These are phyloP conservation scores for Kodamaea restingae DNA, from an alignment of 805 yeast genomes.

Conservation along the genomic window DNA sequence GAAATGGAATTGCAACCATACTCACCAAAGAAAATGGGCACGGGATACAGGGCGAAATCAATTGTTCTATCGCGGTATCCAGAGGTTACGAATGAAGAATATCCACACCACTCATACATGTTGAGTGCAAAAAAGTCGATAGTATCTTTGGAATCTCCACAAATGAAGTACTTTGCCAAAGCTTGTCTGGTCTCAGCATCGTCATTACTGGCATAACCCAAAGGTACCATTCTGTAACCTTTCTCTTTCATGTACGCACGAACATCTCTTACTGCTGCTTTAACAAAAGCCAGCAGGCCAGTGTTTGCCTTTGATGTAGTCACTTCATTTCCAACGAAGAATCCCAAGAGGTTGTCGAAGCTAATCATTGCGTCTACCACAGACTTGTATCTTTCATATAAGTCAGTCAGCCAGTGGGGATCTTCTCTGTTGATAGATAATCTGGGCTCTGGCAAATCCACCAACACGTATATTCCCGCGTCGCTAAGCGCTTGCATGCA, in stretches of 20 bases:
- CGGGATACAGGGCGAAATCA: constrained; percentile 26
- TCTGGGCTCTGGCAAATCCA: constrained; percentile 35
- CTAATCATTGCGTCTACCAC: constrained; percentile 32
- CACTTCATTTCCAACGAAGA: constrained; percentile 42
- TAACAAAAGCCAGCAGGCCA: constrained; percentile 32
- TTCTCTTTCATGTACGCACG: constrained; percentile 25
- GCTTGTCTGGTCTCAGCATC: constrained; percentile 27
- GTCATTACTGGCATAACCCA: constrained; percentile 41
- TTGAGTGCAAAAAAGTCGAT: constrained; percentile 36
- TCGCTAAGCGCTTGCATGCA: constrained; percentile 28
- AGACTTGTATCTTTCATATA: constrained; percentile 25
- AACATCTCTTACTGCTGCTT: constrained; percentile 34
- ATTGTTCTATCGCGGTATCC: constrained; percentile 35
- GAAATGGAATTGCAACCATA: constrained; percentile 34
- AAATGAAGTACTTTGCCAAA: constrained; percentile 29
- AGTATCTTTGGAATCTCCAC: constrained; percentile 16
- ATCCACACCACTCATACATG: constrained; percentile 43
- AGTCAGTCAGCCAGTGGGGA: constrained; percentile 34
- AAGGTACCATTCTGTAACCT: constrained; percentile 32
- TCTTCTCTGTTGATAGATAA: constrained; percentile 27
- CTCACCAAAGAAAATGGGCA: constrained; percentile 38
- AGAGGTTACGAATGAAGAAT: constrained; percentile 32
- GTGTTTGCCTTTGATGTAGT: constrained; percentile 24
- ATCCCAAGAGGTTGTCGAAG: constrained; percentile 35
- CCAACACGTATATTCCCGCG: constrained; percentile 34